Evolutionary conservation across 2,329 filamentous ascomycete genomes (phyloP), one percentile per base, ranked within the genome.

Genomic region (Aspergillus caelatus): DNA sequence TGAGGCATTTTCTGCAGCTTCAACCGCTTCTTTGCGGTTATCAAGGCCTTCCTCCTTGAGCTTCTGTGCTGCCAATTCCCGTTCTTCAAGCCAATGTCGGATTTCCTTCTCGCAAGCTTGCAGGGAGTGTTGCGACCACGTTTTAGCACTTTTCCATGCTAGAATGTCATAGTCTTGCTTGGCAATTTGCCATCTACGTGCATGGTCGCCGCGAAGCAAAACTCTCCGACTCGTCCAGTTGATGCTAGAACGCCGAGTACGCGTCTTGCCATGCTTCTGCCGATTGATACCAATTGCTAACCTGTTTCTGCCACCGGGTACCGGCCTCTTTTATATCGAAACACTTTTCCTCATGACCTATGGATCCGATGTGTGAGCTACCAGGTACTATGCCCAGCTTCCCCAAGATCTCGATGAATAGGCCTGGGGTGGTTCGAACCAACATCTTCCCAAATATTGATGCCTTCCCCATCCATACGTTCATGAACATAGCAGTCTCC

Each of bases 231-330:
- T 14, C 21, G 14, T 14, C 6, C 12, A 26, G 2, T 16, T 4
- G 23, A 0, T 7, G 0, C 12, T 5, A 26, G 45, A 16, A 14
- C 2, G 6, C 12, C 21, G 12, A 26, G 21, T 48, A 1, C 12
- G 21, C 45, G 3, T 16, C 5, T 14, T 16, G 11, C 45, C 45
- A 48, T 26, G 4, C 1, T 9, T 26, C 6, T 48, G 45, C 45
- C 8, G 4, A 1, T 0, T 9, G 3, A 7, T 28, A 16, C 45
- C 45, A 48, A 46, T 23, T 3, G 21, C 12, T 1, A 1, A 12
- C 2, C 23, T 14, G 12, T 8, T 0, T 0, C 4, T 28, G 0
- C 45, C 21, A 23, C 45, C 12, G 1, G 3, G n/a, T 14, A 7
- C n/a, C 4, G 10, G 9, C 43, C 43, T n/a, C n/a, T n/a, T n/a